These are phyloP conservation scores for Aspergillus incahuasiensis DNA, from an alignment of 495 filamentous ascomycete species.

Conservation along the genomic window DNA sequence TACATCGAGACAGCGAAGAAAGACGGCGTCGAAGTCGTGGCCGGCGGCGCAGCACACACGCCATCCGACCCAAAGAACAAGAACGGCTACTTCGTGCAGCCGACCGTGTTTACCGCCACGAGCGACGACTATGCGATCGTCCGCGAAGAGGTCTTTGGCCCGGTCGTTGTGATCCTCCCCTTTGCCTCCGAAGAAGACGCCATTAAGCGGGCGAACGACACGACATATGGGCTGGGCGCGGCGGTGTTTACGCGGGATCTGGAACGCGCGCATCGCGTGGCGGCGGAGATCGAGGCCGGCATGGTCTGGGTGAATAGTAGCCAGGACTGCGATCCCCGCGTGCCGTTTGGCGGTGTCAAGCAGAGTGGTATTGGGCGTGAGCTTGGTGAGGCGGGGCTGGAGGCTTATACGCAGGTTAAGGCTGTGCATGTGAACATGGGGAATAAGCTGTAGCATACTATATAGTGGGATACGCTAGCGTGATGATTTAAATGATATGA, in stretches of 20 bases:
- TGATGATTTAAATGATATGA: no score
- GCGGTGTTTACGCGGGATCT: constrained; percentile 78
- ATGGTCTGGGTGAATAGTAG: constrained; percentile 45
- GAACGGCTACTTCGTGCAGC: constrained; percentile 49
- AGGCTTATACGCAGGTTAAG: constrained; percentile 4
- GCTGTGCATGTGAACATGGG: background rate
- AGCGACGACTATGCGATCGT: constrained; percentile 35
- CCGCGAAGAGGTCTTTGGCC: constrained; percentile 50
- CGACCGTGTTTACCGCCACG: constrained; percentile 44
- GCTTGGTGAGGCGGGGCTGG: background rate
- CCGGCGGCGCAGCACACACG: constrained; percentile 73
- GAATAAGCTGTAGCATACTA: constrained; percentile 48
- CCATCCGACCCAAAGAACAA: constrained; percentile 39
- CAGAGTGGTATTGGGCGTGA: background rate
- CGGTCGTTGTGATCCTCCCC: constrained; percentile 31
- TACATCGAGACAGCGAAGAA: constrained; percentile 72
- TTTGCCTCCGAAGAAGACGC: constrained; percentile 85
- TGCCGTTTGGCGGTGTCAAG: constrained; percentile 11
- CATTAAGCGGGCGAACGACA: constrained; percentile 74
- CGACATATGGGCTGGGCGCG: constrained; percentile 66
- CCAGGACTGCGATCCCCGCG: constrained; percentile 3
- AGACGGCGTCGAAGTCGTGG: constrained; percentile 69
- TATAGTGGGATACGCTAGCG: no score
- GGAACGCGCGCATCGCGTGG: constrained; percentile 73
- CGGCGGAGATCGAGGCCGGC: constrained; percentile 77